Evolutionary conservation across 495 filamentous ascomycete genomes (phyloP).

Genomic region (Bathelium albidoporum): DNA sequence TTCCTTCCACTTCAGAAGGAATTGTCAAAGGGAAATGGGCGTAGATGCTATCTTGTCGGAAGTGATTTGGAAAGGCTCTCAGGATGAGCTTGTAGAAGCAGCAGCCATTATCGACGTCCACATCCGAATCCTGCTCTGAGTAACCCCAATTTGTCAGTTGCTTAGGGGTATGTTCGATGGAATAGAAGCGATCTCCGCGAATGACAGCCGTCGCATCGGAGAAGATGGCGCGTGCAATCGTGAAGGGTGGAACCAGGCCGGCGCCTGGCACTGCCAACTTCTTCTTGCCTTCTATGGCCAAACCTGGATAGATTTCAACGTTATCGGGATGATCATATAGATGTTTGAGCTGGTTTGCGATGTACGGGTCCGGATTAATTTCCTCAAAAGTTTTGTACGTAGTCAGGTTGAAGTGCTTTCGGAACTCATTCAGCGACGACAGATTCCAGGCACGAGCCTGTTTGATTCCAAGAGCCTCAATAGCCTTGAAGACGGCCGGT

Average conservation of each 20-base stretch:
- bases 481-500: slow-evolving; percentile 56
- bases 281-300: slow-evolving; percentile 76
- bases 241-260: slow-evolving; percentile 72
- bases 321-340: slow-evolving; percentile 72
- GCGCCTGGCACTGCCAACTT: slow-evolving; percentile 62
- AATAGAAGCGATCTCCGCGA: slow-evolving; percentile 80
- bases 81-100: slow-evolving; percentile 53
- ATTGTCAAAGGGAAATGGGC: slow-evolving; percentile 51
- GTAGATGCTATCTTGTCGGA: slow-evolving; percentile 46
- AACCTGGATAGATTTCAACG: slow-evolving; percentile 73
- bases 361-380: slow-evolving; percentile 70
- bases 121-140: slow-evolving; percentile 41
- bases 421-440: slow-evolving; percentile 78
- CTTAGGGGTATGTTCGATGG: slow-evolving; percentile 56
- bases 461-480: slow-evolving; percentile 80
- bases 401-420: slow-evolving; percentile 66
- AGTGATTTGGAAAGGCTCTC: slow-evolving; percentile 50
- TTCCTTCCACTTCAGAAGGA: slow-evolving; percentile 40
- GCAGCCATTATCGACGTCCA: slow-evolving; percentile 44
- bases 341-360: slow-evolving; percentile 58
- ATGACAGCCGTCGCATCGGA: slow-evolving; percentile 82
- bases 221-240: slow-evolving; percentile 70
- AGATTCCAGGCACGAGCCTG: slow-evolving; percentile 76
- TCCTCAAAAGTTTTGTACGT: slow-evolving; percentile 71
- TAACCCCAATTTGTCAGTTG: slow-evolving; percentile 76